A percentile compares a stretch with the other conserved stretches of the same genome.
Conservation (phyloP, 2,329 filamentous ascomycete genomes). For the Cryphonectria radicalis region DNA sequence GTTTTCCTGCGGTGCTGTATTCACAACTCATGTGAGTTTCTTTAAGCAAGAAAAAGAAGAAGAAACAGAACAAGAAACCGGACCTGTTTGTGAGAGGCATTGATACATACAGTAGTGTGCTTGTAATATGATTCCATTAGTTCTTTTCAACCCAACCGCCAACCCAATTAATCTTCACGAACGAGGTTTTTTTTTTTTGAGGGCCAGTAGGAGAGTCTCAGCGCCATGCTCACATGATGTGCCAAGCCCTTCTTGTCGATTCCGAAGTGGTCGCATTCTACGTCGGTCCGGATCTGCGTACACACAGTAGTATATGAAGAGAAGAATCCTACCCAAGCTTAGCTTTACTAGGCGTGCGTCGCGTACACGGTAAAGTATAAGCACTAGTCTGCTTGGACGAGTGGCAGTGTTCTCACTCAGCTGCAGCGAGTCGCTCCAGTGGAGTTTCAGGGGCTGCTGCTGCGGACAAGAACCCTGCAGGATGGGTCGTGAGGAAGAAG, state of each 20-base stretch:
- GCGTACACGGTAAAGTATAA: not conserved
- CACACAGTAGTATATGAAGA: not conserved
- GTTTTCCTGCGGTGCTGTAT: slow-evolving; percentile 11
- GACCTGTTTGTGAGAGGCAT: not conserved
- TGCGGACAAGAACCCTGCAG: not conserved
- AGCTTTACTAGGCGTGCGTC: not conserved
- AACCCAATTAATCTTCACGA: not conserved
- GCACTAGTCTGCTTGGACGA: not conserved
- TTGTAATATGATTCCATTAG: not conserved
- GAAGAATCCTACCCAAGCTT: not conserved
- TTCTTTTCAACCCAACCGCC: too few relatives aligned
- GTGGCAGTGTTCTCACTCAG: slow-evolving; percentile 7
- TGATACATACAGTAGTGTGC: slow-evolving; percentile 8
- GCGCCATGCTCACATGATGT: not conserved
- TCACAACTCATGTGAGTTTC: slow-evolving; percentile 5
- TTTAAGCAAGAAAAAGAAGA: not conserved
- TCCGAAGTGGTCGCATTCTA: not conserved
- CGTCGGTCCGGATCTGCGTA: not conserved
- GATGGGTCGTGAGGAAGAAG: not conserved
- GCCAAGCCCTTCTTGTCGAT: not conserved
- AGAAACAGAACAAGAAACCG: not conserved
- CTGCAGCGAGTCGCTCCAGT: not conserved
- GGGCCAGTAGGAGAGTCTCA: not conserved
- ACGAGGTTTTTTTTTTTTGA: not conserved
- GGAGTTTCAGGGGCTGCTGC: not conserved